A percentile compares a stretch with the other conserved stretches of the same genome.
Conservation (phyloP, 1,139 yeast genomes). For the Pichia sp. region DNA sequence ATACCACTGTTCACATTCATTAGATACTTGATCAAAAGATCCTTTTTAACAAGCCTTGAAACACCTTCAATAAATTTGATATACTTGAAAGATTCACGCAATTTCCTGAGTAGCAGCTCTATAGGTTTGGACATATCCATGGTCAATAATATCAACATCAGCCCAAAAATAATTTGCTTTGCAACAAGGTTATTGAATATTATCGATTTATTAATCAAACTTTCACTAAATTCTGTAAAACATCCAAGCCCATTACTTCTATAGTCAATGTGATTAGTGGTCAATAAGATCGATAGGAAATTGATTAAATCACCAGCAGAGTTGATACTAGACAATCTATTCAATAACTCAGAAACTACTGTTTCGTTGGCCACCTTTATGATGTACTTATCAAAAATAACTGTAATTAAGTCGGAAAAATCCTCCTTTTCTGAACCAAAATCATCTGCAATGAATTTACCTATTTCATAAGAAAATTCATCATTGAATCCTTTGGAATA, state of each 20-base stretch:
- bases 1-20: constrained; percentile 21
- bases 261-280: constrained; percentile 21
- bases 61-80: constrained; percentile 14
- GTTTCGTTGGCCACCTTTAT: constrained; percentile 25
- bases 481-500: constrained; percentile 14
- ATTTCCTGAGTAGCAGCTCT: constrained; percentile 24
- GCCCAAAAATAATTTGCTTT: constrained; percentile 30
- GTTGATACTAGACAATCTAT: constrained; percentile 26
- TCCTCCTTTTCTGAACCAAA: neutral
- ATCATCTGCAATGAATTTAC: neutral
- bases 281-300: constrained; percentile 26
- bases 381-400: constrained; percentile 35
- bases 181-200: constrained; percentile 26
- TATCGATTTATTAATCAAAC: constrained; percentile 24
- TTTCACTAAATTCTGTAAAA: constrained; percentile 25
- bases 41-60: constrained; percentile 1
- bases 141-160: constrained; percentile 37
- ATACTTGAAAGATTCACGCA: constrained; percentile 17
- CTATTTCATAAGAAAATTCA: neutral
- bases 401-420: constrained; percentile 24
- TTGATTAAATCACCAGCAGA: constrained; percentile 28
- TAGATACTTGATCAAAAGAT: constrained; percentile 16
- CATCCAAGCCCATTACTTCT: constrained; percentile 19
- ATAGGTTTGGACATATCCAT: constrained; percentile 36
- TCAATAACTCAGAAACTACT: constrained; percentile 24